Base-by-base conservation (phyloP, 83 land plant species). In the Picea abies region DNA sequence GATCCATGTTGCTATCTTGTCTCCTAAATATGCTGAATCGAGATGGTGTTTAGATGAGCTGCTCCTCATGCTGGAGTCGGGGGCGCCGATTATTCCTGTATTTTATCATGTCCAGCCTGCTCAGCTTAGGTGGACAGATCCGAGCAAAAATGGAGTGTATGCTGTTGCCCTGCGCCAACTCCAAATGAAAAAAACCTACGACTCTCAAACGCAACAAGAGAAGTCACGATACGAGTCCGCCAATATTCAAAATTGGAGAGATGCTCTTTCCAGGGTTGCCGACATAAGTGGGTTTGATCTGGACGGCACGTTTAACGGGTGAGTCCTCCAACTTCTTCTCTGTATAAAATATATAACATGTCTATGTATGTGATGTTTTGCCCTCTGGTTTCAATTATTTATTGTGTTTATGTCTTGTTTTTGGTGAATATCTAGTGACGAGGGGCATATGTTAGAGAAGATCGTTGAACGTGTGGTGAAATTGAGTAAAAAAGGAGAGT, bases 11-110 rank as follows among this genome's bases (percentile, higher is more conserved):
- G 76, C 76, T 1, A 71, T 71, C 16, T 37, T 71, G 20, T 71
- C 76, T 8, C 14, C 37, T 4, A 71, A 71, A 9, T 71, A 71
- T 71, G 76, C 76, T 4, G 49, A 37, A 16, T 71, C 76, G 1
- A 20, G 22, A 8, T 71, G 76, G 76, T 71, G 76, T 71, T 71
- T 71, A 22, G 76, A 41, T 8, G 76, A 71, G 49, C 9, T 71
- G 76, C 20, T 22, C n/a, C 20, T 71, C 5, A 71, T 71, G 22
- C 76, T 5, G 11, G 9, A 39, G 9, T 37, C 76, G 0, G 52
- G 76, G 22, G 41, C 76, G 22, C 37, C 9, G 7, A 71, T 71
- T 71, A 19, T 71, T 20, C 76, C 76, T 0, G 1, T 71, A 0
- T 71, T 71, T 2, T 71, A 71, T 3, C 19, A 71, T 71, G 76